These are phyloP conservation scores for Trichosporon inkin DNA, from an alignment of 1,284 basidiomycete species.

Conservation along the genomic window DNA sequence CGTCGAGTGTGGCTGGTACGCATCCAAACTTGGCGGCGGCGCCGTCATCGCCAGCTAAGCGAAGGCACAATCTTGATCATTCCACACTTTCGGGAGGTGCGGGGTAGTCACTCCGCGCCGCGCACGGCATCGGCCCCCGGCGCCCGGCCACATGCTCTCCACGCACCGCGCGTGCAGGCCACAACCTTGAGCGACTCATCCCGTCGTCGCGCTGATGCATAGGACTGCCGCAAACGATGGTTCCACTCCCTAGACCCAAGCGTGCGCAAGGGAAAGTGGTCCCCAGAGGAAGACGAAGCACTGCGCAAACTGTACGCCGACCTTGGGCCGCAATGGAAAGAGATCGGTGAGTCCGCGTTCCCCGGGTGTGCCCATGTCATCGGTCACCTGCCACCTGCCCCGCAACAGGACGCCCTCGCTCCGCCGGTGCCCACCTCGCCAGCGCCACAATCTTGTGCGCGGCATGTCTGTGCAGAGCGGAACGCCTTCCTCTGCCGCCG, in stretches of 20 bases:
- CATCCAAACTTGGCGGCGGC: neutral
- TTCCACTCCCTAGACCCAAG: slow-evolving; percentile 27
- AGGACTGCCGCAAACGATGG: slow-evolving; percentile 32
- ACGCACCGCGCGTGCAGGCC: neutral
- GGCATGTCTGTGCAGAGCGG: no score
- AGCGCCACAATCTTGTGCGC: no score
- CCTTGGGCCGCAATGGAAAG: slow-evolving; percentile 27
- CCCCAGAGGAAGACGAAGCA: slow-evolving; percentile 23
- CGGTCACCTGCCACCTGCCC: no score
- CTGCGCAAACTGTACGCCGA: slow-evolving; percentile 21
- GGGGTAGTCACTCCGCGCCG: neutral
- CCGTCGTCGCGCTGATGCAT: neutral
- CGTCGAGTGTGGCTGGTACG: no score
- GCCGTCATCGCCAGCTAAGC: neutral
- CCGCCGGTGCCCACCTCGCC: no score
- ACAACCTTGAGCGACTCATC: neutral
- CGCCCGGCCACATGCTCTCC: neutral
- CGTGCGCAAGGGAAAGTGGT: slow-evolving; percentile 28
- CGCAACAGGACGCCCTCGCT: no score
- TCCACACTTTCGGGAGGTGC: neutral
- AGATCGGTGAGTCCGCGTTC: slow-evolving; percentile 24
- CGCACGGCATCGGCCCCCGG: neutral
- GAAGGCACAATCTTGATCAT: slow-evolving; percentile 1
- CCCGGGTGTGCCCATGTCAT: no score
- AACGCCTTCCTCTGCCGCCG: no score